Evolutionary conservation across 768 basidiomycete species (phyloP), one percentile per base, ranked within the genome.

Genomic region (Trametes villosa): DNA sequence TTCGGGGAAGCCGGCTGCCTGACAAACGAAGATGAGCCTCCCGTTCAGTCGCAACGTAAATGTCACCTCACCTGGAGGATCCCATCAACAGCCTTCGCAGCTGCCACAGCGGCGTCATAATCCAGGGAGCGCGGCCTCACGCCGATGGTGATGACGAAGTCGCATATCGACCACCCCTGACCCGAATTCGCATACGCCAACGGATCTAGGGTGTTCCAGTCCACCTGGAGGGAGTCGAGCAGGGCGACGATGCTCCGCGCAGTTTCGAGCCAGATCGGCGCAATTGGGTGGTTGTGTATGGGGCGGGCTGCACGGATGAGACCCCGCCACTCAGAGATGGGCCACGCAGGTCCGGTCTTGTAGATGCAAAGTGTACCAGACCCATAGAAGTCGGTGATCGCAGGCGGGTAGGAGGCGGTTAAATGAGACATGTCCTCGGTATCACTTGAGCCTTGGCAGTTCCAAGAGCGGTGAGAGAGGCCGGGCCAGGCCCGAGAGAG

Each of bases 1-100:
- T 31, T 71, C 73, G 47, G 66, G 58, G 67, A 78, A 67, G 47
- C 67, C 66, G 51, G 52, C 65, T 12, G 9, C 40, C 40, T 41
- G 15, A 36, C 34, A 41, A n/a, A 41, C 6, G 6, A n/a, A 13
- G n/a, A 41, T 13, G 9, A 41, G n/a, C 9, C 40, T 41, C 40
- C n/a, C 7, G n/a, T 11, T n/a, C n/a, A 41, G 6, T 41, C 40
- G n/a, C n/a, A 6, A 13, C n/a, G 9, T n/a, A 20, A 41, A 41
- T 12, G 9, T 41, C n/a, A 6, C 9, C 40, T 41, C n/a, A 41
- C 40, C n/a, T 41, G 9, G 40, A 41, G 40, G 6, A 41, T 41
- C 40, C 9, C 40, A n/a, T 20, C n/a, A 18, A 41, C 12, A 18
- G 40, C 40, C 40, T n/a, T 6, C 9, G 40, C 40, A 41, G 40